Evolutionary conservation across 176 grass and related monocot species (phyloP).

Genomic region (Oryza meyeriana): DNA sequence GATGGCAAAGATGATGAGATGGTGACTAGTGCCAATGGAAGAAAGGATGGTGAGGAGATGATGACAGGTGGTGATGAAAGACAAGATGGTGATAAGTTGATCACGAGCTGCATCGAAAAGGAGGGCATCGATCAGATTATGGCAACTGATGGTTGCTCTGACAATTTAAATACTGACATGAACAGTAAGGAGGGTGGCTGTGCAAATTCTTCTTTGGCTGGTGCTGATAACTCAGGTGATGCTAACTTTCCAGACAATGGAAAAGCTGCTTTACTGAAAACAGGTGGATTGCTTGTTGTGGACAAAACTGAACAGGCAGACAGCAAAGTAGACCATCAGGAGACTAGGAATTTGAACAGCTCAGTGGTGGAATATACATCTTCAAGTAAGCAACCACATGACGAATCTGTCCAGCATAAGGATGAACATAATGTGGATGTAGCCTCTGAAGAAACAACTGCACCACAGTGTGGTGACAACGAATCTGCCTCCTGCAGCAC

Average conservation of each 20-base stretch:
- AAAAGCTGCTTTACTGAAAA: slow-evolving; percentile 16
- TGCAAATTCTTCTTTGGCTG: slow-evolving; percentile 33
- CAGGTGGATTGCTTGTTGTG: not conserved
- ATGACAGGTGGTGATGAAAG: slow-evolving; percentile 29
- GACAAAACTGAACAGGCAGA: slow-evolving; percentile 33
- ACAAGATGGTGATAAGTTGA: slow-evolving; percentile 23
- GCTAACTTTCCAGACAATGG: slow-evolving; percentile 13
- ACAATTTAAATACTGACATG: slow-evolving; percentile 32
- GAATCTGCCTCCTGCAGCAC: slow-evolving; percentile 38
- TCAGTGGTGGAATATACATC: slow-evolving; percentile 29
- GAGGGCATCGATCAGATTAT: slow-evolving; percentile 53
- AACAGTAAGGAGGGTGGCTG: slow-evolving; percentile 13
- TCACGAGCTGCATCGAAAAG: slow-evolving; percentile 25
- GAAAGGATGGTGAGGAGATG: slow-evolving; percentile 39
- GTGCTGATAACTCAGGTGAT: slow-evolving; percentile 28
- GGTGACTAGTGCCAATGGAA: slow-evolving; percentile 30
- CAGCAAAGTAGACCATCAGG: slow-evolving; percentile 15
- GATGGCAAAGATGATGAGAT: slow-evolving; percentile 21
- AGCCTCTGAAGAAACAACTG: slow-evolving; percentile 20
- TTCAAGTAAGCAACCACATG: slow-evolving; percentile 35
- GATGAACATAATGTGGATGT: slow-evolving; percentile 37
- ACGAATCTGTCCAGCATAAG: slow-evolving; percentile 28
- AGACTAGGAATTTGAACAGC: slow-evolving; percentile 33
- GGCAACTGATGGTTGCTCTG: slow-evolving; percentile 34
- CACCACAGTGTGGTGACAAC: slow-evolving; percentile 28